A percentile compares a stretch with the other conserved stretches of the same genome.
These are phyloP conservation scores for Yarrowia deformans DNA, from an alignment of 805 yeast genomes.

Conservation along the genomic window DNA sequence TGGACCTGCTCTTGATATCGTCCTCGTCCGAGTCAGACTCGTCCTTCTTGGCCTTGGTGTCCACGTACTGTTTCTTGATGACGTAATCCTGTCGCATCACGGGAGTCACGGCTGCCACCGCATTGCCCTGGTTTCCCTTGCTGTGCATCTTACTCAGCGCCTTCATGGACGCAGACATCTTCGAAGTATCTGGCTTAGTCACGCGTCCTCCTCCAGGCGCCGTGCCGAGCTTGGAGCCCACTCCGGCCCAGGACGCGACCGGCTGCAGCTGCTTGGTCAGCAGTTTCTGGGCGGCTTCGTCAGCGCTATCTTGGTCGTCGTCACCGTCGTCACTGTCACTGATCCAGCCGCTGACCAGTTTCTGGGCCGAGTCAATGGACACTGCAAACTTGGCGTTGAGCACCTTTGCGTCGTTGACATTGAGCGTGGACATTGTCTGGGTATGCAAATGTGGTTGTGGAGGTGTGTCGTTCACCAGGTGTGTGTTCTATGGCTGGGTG, in stretches of 20 bases:
- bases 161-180: constrained; percentile 35
- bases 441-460: neutral
- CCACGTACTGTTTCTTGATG: neutral
- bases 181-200: constrained; percentile 17
- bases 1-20: constrained; percentile 17
- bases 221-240: constrained; percentile 12
- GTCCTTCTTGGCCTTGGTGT: neutral
- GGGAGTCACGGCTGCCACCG: constrained; percentile 10
- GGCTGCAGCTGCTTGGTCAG: constrained; percentile 26
- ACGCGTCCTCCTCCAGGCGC: constrained; percentile 8
- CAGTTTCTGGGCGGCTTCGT: constrained; percentile 14
- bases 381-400: constrained; percentile 38
- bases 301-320: constrained; percentile 1
- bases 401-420: constrained; percentile 37
- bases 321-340: constrained; percentile 14
- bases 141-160: constrained; percentile 17
- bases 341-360: constrained; percentile 35
- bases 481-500: too few relatives aligned
- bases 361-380: constrained; percentile 12
- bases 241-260: constrained; percentile 37
- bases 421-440: constrained; percentile 19
- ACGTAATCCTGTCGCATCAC: constrained; percentile 19
- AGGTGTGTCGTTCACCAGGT: neutral
- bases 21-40: constrained; percentile 35
- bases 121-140: constrained; percentile 5